A percentile compares a stretch with the other conserved stretches of the same genome.
These are phyloP conservation scores for Smithsoniella earleae DNA, from an alignment of 163 green algal species.

Conservation along the genomic window DNA sequence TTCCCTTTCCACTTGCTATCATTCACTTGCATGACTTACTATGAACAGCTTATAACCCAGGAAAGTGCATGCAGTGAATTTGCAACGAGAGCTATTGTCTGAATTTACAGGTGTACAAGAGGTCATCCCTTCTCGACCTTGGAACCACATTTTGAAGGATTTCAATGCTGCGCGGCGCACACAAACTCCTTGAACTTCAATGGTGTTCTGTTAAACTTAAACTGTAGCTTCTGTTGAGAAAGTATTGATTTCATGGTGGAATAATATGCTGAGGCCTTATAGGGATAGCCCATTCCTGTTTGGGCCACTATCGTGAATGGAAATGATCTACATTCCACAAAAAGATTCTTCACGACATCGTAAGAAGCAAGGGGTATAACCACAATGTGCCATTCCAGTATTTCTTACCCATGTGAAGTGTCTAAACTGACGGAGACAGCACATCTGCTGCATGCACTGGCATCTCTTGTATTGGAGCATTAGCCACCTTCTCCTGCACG, in stretches of 20 bases:
- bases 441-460: slow-evolving; percentile 28
- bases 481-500: slow-evolving; percentile 17
- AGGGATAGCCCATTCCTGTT: too few relatives aligned
- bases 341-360: background rate
- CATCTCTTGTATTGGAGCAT: slow-evolving; percentile 21
- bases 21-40: background rate
- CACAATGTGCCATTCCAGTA: background rate
- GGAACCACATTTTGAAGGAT: background rate
- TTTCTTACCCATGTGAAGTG: background rate
- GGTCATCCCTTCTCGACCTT: too few relatives aligned
- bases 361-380: background rate
- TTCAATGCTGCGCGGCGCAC: background rate
- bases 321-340: too few relatives aligned
- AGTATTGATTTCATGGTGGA: too few relatives aligned
- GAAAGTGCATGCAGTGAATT: too few relatives aligned
- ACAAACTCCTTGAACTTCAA: too few relatives aligned
- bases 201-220: too few relatives aligned
- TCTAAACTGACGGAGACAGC: background rate
- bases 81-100: too few relatives aligned
- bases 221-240: too few relatives aligned
- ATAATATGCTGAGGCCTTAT: too few relatives aligned
- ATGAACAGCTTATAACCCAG: background rate
- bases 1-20: background rate
- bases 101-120: too few relatives aligned
- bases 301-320: too few relatives aligned